Percentiles rank a stretch among this genome's conserved stretches.
Conservation (phyloP, 371 early-diverging fungal species). For the Rhizopus stolonifer region DNA sequence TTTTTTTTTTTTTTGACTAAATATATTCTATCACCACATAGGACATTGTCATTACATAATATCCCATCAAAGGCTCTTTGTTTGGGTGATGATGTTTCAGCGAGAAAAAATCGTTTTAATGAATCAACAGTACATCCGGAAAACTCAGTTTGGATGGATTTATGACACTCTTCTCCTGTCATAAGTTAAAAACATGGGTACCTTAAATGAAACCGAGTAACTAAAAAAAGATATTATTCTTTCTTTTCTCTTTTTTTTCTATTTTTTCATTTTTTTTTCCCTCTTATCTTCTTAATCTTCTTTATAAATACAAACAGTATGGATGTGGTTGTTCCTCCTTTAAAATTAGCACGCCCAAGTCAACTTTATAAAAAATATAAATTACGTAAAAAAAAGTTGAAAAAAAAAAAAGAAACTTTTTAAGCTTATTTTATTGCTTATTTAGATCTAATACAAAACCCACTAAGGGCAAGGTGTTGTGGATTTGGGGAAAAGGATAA, state of each 20-base stretch:
- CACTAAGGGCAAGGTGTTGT: constrained; percentile 65
- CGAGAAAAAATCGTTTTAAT: too few relatives aligned
- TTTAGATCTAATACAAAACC: constrained; percentile 49
- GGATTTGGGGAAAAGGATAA: constrained; percentile 38
- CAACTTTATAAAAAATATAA: constrained; percentile 4
- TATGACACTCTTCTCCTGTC: neutral
- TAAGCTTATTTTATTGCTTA: neutral
- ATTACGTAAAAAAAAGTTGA: constrained; percentile 6
- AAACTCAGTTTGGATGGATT: constrained; percentile 19
- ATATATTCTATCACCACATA: too few relatives aligned
- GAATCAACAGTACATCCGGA: constrained; percentile 10
- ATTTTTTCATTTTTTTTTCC: constrained; percentile 10
- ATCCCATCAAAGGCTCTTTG: too few relatives aligned
- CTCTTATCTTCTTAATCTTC: constrained; percentile 2
- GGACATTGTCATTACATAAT: too few relatives aligned
- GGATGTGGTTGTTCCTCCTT: constrained; percentile 6
- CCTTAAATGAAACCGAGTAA: neutral
- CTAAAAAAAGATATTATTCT: neutral
- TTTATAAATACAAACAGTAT: neutral
- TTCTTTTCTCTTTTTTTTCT: constrained; percentile 8
- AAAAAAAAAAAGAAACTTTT: neutral
- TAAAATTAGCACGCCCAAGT: neutral
- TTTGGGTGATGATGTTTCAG: too few relatives aligned
- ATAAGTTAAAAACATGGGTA: constrained; percentile 1
- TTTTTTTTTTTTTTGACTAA: too few relatives aligned